Evolutionary conservation across 2,329 filamentous ascomycete species (phyloP).

Genomic region (Colletotrichum tamarilloi): DNA sequence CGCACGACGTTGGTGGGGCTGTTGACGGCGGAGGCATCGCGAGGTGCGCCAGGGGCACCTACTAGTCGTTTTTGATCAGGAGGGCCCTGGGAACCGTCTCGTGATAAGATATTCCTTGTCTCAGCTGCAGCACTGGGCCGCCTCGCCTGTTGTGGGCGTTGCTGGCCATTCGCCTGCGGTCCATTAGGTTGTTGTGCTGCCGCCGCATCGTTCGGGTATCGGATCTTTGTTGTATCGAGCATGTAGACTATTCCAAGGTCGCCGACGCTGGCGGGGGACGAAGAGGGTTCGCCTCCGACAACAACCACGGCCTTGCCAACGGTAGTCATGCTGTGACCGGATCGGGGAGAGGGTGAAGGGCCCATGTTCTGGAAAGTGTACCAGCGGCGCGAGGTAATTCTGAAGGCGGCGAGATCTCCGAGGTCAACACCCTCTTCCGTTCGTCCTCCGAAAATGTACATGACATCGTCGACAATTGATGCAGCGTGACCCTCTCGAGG

Average conservation of each 20-base stretch:
- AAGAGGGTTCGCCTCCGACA: conserved; percentile 93
- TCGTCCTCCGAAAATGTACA: conserved; percentile 98
- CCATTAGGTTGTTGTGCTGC: conserved; percentile 42
- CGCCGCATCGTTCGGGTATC: conserved; percentile 86
- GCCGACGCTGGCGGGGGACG: conserved; percentile 80
- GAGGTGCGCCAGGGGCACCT: conserved; percentile 45
- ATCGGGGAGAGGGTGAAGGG: conserved; percentile 90
- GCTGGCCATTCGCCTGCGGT: conserved; percentile 39
- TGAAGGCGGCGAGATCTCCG: conserved; percentile 87
- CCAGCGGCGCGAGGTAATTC: conserved; percentile 85
- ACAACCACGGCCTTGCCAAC: conserved; percentile 94
- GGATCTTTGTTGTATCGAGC: conserved; percentile 94
- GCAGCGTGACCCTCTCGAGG: conserved; percentile 95
- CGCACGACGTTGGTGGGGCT: conserved; percentile 55
- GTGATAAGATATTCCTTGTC: conserved; percentile 53
- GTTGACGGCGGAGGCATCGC: conserved; percentile 47
- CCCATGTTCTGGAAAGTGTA: conserved; percentile 99
- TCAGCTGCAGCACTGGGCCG: conserved; percentile 56
- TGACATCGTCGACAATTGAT: conserved; percentile 93
- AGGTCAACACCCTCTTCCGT: conserved; percentile 94
- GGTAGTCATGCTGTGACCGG: conserved; percentile 97
- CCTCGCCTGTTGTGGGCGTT: conserved; percentile 52
- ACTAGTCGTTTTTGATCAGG: conserved; percentile 61
- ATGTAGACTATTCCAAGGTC: conserved; percentile 92
- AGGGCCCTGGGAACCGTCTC: conserved; percentile 65